phyloP scores from a whole-genome alignment of 2,329 filamentous ascomycete genomes.

The Exophiala bonariae region DNA sequence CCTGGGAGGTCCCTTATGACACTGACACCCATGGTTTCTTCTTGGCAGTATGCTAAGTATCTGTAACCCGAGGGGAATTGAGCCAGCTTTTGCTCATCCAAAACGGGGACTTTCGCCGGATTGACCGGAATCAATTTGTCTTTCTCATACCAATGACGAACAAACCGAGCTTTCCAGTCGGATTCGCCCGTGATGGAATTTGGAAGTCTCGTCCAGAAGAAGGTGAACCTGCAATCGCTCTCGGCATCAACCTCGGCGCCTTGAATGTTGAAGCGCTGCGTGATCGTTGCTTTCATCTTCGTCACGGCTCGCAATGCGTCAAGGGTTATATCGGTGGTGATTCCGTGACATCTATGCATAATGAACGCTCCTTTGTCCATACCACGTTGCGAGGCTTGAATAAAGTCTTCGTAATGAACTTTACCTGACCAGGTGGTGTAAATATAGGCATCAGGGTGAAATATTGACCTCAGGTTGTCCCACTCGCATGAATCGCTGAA shows the following conservation, averaged over 20 bases:
- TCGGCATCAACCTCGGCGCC: conserved; percentile 24
- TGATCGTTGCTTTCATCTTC: conserved; percentile 58
- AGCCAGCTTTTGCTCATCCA: conserved; percentile 43
- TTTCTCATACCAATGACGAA: conserved; percentile 55
- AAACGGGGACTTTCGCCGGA: conserved; percentile 40
- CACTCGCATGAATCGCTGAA: conserved; percentile 51
- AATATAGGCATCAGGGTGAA: conserved; percentile 49
- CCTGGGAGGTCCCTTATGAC: conserved; percentile 46
- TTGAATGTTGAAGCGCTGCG: conserved; percentile 46
- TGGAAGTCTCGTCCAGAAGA: conserved; percentile 23
- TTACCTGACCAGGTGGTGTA: conserved; percentile 55
- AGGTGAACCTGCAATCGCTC: conserved; percentile 26
- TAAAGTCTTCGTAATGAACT: conserved; percentile 45
- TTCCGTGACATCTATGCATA: conserved; percentile 57
- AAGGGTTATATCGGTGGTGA: conserved; percentile 45
- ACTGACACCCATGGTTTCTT: conserved; percentile 46
- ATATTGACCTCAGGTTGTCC: conserved; percentile 53
- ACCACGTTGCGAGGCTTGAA: conserved; percentile 50
- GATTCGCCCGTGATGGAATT: not conserved
- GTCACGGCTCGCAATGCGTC: conserved; percentile 45
- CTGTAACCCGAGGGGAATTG: conserved; percentile 47
- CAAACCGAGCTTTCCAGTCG: conserved; percentile 33
- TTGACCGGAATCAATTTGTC: conserved; percentile 51
- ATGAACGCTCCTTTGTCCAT: conserved; percentile 56
- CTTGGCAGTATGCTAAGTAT: conserved; percentile 47